Percentiles rank a stretch among this genome's conserved stretches.
These are phyloP conservation scores for Hypomontagnella monticulosa DNA, from an alignment of 495 filamentous ascomycete genomes.

Conservation along the genomic window DNA sequence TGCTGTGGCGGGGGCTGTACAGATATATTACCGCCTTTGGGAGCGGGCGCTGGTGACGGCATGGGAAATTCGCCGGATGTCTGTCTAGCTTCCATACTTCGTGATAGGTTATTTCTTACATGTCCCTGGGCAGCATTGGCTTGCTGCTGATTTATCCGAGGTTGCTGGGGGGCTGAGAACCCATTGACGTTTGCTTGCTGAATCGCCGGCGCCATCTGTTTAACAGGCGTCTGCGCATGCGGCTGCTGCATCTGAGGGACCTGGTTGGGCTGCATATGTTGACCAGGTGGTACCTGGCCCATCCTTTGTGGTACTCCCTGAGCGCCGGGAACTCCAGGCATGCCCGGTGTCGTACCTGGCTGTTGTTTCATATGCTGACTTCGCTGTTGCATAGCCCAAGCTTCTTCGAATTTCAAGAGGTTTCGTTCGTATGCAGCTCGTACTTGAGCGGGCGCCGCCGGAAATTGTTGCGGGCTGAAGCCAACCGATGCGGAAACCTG, in stretches of 20 bases:
- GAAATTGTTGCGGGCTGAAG: conserved; percentile 71
- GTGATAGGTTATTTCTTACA: conserved; percentile 53
- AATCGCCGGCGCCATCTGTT: conserved; percentile 55
- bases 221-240: conserved; percentile 58
- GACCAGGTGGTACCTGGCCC: conserved; percentile 56
- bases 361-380: conserved; percentile 68
- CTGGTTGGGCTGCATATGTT: conserved; percentile 59
- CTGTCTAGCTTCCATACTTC: conserved; percentile 54
- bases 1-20: conserved; percentile 50
- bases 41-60: conserved; percentile 50
- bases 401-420: conserved; percentile 76
- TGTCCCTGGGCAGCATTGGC: conserved; percentile 45
- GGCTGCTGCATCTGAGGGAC: conserved; percentile 60
- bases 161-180: conserved; percentile 59
- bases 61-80: conserved; percentile 53
- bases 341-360: conserved; percentile 47
- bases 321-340: conserved; percentile 49
- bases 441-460: conserved; percentile 72
- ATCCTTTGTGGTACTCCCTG: conserved; percentile 52
- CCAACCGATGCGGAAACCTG: conserved; percentile 73
- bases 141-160: conserved; percentile 51
- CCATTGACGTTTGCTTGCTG: conserved; percentile 62
- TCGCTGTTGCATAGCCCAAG: conserved; percentile 68
- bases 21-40: conserved; percentile 50
- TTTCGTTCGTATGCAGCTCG: conserved; percentile 78